Percentiles rank a stretch among this genome's conserved stretches.
phyloP scores from a whole-genome alignment of 1,284 basidiomycete genomes.

The Trichosporon inkin region DNA sequence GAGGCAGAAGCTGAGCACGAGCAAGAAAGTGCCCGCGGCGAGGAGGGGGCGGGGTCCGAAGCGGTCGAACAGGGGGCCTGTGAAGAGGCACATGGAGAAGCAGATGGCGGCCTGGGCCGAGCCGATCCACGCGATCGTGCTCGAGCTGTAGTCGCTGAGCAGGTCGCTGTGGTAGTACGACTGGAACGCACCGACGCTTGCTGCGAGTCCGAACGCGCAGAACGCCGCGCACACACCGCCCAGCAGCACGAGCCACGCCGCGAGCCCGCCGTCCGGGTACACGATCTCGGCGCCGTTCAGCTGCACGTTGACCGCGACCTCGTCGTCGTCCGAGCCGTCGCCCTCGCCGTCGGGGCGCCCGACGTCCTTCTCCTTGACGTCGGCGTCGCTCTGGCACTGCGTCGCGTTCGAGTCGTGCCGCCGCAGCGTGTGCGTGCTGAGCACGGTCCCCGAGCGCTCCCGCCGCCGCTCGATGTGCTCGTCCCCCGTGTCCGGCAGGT shows the following conservation, averaged over 20 bases:
- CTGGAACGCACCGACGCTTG: slow-evolving; percentile 39
- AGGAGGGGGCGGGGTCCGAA: slow-evolving; percentile 37
- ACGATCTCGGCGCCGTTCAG: slow-evolving; percentile 22
- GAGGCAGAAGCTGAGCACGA: slow-evolving; percentile 31
- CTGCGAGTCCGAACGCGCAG: slow-evolving; percentile 41
- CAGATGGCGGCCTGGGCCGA: slow-evolving; percentile 36
- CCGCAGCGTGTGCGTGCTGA: neutral
- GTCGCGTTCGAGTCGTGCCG: neutral
- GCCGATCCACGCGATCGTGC: slow-evolving; percentile 40
- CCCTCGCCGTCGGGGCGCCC: slow-evolving; percentile 11
- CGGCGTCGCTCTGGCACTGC: neutral
- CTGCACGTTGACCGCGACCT: slow-evolving; percentile 25
- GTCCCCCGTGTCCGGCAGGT: slow-evolving; percentile 17
- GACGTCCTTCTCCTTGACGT: slow-evolving; percentile 4
- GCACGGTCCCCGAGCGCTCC: slow-evolving; percentile 14
- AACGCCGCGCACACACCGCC: slow-evolving; percentile 39
- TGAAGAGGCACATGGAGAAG: slow-evolving; percentile 34
- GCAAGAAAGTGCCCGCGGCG: slow-evolving; percentile 27
- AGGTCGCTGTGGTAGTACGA: slow-evolving; percentile 34
- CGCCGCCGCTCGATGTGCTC: slow-evolving; percentile 17
- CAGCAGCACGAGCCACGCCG: slow-evolving; percentile 32
- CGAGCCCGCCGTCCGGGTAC: slow-evolving; percentile 29
- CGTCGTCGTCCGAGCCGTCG: slow-evolving; percentile 15
- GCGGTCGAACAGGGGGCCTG: slow-evolving; percentile 39
- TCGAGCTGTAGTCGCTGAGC: slow-evolving; percentile 28